Evolutionary conservation across 768 basidiomycete species (phyloP).

Genomic region (Strobilomyces echinocephalus): DNA sequence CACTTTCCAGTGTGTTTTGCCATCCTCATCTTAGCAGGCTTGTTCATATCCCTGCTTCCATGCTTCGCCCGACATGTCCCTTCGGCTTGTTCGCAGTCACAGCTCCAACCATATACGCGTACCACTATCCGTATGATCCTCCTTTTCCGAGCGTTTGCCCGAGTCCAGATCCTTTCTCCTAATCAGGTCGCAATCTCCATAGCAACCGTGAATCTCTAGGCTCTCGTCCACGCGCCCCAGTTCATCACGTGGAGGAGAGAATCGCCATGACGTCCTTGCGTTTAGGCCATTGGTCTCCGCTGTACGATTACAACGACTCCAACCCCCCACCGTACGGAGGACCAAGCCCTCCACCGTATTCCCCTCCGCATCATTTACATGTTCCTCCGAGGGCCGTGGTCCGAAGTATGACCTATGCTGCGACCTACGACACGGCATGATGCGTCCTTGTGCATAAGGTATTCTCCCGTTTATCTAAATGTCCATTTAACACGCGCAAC

Average conservation of each 20-base stretch:
- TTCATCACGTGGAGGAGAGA: slow-evolving; percentile 3
- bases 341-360: slow-evolving; percentile 12
- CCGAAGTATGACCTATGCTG: background rate
- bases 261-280: background rate
- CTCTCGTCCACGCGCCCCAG: background rate
- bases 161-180: background rate
- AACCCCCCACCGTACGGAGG: slow-evolving; percentile 9
- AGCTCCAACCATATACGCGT: background rate
- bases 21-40: slow-evolving; percentile 4
- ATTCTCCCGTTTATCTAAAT: background rate
- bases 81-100: background rate
- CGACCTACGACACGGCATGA: too few relatives aligned
- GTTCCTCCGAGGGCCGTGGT: slow-evolving; percentile 1
- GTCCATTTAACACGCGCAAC: background rate
- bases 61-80: background rate
- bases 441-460: background rate
- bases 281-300: background rate
- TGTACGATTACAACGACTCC: background rate
- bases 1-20: slow-evolving; percentile 10
- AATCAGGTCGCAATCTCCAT: background rate
- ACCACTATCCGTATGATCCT: background rate
- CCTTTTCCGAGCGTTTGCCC: background rate
- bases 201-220: background rate
- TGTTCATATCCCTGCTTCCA: background rate
- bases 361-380: background rate